phyloP scores from a whole-genome alignment of 345 rosid genomes.

The Brassica cretica region DNA sequence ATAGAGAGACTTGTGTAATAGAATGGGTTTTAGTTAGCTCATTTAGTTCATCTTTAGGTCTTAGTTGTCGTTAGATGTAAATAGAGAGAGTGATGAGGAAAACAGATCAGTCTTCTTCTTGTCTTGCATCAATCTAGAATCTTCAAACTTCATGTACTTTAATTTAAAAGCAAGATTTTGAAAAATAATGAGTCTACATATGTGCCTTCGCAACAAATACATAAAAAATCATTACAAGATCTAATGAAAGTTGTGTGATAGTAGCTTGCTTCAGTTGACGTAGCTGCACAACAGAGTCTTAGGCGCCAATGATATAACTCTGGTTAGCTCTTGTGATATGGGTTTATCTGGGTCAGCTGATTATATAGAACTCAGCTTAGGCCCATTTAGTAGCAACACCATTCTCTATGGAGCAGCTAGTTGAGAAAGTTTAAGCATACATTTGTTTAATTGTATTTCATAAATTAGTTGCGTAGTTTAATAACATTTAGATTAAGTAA shows the following conservation, averaged over 20 bases:
- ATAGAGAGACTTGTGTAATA: neutral
- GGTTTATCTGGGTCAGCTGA: neutral
- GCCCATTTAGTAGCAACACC: neutral
- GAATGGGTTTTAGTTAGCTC: neutral
- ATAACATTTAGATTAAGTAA: neutral
- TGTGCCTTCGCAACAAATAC: neutral
- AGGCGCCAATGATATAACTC: neutral
- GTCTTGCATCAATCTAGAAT: neutral
- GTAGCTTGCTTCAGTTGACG: neutral
- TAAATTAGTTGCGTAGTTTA: neutral
- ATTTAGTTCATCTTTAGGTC: constrained; percentile 12
- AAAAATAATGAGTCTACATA: neutral
- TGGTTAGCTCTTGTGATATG: neutral
- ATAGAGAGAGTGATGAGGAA: constrained; percentile 12
- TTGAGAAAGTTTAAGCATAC: neutral
- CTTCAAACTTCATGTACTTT: neutral
- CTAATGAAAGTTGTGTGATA: neutral
- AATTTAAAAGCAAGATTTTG: neutral
- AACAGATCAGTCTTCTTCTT: neutral
- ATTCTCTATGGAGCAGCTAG: neutral
- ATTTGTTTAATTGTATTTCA: neutral
- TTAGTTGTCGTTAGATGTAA: constrained; percentile 26
- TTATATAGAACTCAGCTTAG: neutral
- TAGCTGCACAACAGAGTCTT: neutral
- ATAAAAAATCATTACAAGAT: neutral